These are phyloP conservation scores for Rubia peregrina DNA, from an alignment of 305 asterid species.

Conservation along the genomic window DNA sequence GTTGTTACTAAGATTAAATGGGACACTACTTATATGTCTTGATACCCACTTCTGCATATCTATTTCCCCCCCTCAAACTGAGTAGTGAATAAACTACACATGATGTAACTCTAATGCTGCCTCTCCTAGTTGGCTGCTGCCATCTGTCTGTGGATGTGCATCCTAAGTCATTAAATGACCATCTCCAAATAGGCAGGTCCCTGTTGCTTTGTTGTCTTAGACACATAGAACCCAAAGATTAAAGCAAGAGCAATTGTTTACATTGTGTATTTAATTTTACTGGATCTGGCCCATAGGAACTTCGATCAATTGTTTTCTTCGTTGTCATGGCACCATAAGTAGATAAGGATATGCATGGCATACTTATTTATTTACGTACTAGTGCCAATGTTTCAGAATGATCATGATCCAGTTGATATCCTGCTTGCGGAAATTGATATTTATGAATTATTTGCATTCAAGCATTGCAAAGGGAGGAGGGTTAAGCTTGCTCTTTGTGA, in stretches of 20 bases:
- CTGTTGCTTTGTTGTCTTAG: background rate
- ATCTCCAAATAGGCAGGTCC: background rate
- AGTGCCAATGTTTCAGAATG: slow-evolving; percentile 48
- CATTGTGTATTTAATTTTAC: background rate
- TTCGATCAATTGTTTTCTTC: background rate
- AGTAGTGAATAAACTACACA: background rate
- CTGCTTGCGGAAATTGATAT: slow-evolving; percentile 98
- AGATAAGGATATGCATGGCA: background rate
- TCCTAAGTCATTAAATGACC: background rate
- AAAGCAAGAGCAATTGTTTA: background rate
- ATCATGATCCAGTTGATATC: slow-evolving; percentile 84
- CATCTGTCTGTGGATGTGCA: background rate
- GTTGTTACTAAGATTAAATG: background rate
- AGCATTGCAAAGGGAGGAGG: slow-evolving; percentile 91
- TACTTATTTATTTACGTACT: background rate
- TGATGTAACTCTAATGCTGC: background rate
- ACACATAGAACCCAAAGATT: background rate
- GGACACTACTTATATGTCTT: background rate
- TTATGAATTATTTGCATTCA: slow-evolving; percentile 94
- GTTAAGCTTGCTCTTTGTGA: slow-evolving; percentile 96
- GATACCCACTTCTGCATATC: background rate
- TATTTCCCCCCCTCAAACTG: background rate
- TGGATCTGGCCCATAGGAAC: background rate
- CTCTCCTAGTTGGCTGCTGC: background rate
- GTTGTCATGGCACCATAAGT: background rate